A percentile compares a stretch with the other conserved stretches of the same genome.
These are phyloP conservation scores for Termitomyces eurrhizus DNA, from an alignment of 768 basidiomycete genomes.

Conservation along the genomic window DNA sequence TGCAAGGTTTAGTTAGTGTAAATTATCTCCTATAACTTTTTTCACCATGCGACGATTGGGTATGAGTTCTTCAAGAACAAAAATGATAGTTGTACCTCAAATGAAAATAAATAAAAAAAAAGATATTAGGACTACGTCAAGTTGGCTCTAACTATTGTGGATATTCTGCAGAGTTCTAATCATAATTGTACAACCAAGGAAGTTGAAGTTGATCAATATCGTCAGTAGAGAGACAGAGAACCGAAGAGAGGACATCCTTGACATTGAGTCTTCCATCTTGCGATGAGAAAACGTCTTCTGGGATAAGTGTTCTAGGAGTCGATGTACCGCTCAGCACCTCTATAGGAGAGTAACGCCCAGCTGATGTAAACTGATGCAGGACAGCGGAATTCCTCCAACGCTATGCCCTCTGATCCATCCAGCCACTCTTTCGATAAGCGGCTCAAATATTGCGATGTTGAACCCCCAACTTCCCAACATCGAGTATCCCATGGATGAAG, in stretches of 20 bases:
- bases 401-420: conserved; percentile 50
- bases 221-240: conserved; percentile 38
- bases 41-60: background rate
- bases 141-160: background rate
- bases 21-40: background rate
- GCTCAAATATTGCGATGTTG: conserved; percentile 49
- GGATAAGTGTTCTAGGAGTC: conserved; percentile 37
- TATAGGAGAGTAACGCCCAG: conserved; percentile 10
- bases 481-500: conserved; percentile 23
- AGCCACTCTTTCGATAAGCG: conserved; percentile 41
- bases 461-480: conserved; percentile 35
- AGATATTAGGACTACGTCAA: background rate
- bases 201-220: conserved; percentile 41
- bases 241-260: conserved; percentile 36
- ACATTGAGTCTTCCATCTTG: conserved; percentile 25
- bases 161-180: background rate
- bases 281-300: conserved; percentile 26
- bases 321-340: conserved; percentile 19
- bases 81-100: background rate
- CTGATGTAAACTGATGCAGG: conserved; percentile 60
- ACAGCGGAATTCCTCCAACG: conserved; percentile 53
- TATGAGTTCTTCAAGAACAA: background rate
- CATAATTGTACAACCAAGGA: conserved; percentile 32
- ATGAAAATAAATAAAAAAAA: background rate
- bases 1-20: background rate